Evolutionary conservation across 2,329 filamentous ascomycete species (phyloP).

Genomic region (Epichloe gansuensis): DNA sequence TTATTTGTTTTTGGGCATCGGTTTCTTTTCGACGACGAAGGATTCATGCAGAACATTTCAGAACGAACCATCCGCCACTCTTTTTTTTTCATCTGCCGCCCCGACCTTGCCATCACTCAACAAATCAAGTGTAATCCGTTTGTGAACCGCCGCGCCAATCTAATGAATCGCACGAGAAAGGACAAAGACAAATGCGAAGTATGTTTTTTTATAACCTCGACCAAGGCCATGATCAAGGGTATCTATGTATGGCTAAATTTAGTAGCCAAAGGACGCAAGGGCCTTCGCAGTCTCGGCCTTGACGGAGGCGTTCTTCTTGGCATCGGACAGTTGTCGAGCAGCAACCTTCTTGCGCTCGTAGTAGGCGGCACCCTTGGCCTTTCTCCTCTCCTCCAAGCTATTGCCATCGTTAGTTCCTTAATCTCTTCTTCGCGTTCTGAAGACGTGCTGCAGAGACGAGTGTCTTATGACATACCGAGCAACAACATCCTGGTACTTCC

Average conservation of each 20-base stretch:
- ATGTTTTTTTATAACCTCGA: slow-evolving; percentile 13
- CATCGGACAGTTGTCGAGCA: slow-evolving; percentile 78
- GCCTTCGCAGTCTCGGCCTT: slow-evolving; percentile 78
- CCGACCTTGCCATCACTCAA: slow-evolving; percentile 32
- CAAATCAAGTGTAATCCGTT: slow-evolving; percentile 36
- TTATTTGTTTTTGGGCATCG: slow-evolving; percentile 20
- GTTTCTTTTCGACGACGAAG: slow-evolving; percentile 16
- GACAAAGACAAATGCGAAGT: slow-evolving; percentile 27
- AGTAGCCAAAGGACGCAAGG: slow-evolving; percentile 86
- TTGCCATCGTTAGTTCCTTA: slow-evolving; percentile 13
- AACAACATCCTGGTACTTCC: slow-evolving; percentile 99
- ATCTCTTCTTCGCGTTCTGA: not conserved
- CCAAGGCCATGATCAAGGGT: slow-evolving; percentile 15
- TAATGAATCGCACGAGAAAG: slow-evolving; percentile 40
- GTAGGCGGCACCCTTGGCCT: slow-evolving; percentile 98
- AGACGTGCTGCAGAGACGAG: not conserved
- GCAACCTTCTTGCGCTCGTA: slow-evolving; percentile 99
- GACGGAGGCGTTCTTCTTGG: slow-evolving; percentile 82
- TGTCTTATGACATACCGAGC: slow-evolving; percentile 55
- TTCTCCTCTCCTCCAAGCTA: slow-evolving; percentile 98
- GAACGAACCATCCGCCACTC: slow-evolving; percentile 20
- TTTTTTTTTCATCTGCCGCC: slow-evolving; percentile 13
- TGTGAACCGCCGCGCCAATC: slow-evolving; percentile 41
- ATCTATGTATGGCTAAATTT: slow-evolving; percentile 29
- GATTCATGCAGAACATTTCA: slow-evolving; percentile 23